These are phyloP conservation scores for Fistulinella cinereoalba DNA, from an alignment of 1,284 basidiomycete species.

Conservation along the genomic window DNA sequence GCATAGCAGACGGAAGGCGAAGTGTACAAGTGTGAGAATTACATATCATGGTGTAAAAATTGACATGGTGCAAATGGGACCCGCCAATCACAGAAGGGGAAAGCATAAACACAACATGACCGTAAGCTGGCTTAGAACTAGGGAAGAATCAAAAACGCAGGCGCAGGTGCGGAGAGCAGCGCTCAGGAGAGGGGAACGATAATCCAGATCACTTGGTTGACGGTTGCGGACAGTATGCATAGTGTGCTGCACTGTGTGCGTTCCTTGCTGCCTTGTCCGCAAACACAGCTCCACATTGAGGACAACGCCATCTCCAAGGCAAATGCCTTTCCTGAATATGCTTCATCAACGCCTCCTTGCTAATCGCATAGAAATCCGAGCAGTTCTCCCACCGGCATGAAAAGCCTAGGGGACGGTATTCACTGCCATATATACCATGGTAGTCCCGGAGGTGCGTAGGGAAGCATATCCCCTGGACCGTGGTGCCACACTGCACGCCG, in stretches of 20 bases:
- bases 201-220: neutral
- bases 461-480: conserved; percentile 20
- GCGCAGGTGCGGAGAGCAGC: neutral
- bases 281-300: conserved; percentile 22
- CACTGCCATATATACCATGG: conserved; percentile 20
- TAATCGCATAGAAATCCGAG: conserved; percentile 14
- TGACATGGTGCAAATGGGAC: too few relatives aligned
- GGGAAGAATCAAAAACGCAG: conserved; percentile 4
- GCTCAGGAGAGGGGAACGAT: neutral
- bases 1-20: too few relatives aligned
- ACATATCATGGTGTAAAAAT: too few relatives aligned
- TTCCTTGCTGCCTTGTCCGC: conserved; percentile 16
- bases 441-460: conserved; percentile 17
- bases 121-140: too few relatives aligned
- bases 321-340: conserved; percentile 29
- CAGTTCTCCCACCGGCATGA: conserved; percentile 26
- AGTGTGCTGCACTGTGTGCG: too few relatives aligned
- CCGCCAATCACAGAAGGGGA: too few relatives aligned
- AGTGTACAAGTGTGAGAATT: too few relatives aligned
- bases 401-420: conserved; percentile 11
- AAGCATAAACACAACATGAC: too few relatives aligned
- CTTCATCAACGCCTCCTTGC: conserved; percentile 21
- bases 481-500: conserved; percentile 9
- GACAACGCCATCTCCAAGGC: conserved; percentile 26
- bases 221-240: conserved; percentile 10